Base-by-base conservation (phyloP, 352 stramenopile genomes). In the Phytophthora rubi region DNA sequence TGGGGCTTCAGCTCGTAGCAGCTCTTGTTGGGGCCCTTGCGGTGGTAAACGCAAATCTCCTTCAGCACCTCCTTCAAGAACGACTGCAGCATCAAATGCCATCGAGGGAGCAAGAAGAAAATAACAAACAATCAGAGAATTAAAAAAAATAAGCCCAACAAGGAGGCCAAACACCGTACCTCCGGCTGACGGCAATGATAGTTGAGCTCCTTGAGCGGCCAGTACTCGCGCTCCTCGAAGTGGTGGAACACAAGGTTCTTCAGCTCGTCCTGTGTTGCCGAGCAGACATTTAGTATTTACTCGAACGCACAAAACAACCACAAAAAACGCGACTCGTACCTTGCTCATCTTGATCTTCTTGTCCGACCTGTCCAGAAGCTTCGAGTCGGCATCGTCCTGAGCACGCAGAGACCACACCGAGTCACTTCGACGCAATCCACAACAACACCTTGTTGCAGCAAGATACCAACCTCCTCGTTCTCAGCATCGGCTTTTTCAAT, bases 281-380 rank as follows among this genome's bases (percentile, higher is more conserved):
- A 53, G 15, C 53, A 39, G 26, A 55, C 35, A 64, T 33, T 30
- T 6, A 53, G 47, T 30, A 16, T 30, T 30, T 30, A 8, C 47
- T n/a, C 44, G 15, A 21, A 15, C 7, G 45, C 9, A 52, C 18
- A 52, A 6, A 12, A 9, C 39, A 47, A n/a, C 3, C 2, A 8
- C 39, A 47, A 8, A 30, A 30, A 28, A 28, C 18, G 12, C n/a
- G 12, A 52, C 6, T 26, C 42, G 42, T 76, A 92, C 88, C 75
- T 92, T 93, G 85, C 86, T 94, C 86, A 96, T 95, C 84, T 96
- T 95, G 73, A 95, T 81, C 85, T 95, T 96, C 77, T 93, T 96
- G 77, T 91, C 86, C 49, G 69, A 80, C 65, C 82, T 89, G 61
- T 92, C 86, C 33, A 79, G 63, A 35, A 89, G 80, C 80, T 89